Percentiles rank a stretch among this genome's conserved stretches.
Conservation (phyloP, 768 basidiomycete genomes). For the Tulasnella sp. region DNA sequence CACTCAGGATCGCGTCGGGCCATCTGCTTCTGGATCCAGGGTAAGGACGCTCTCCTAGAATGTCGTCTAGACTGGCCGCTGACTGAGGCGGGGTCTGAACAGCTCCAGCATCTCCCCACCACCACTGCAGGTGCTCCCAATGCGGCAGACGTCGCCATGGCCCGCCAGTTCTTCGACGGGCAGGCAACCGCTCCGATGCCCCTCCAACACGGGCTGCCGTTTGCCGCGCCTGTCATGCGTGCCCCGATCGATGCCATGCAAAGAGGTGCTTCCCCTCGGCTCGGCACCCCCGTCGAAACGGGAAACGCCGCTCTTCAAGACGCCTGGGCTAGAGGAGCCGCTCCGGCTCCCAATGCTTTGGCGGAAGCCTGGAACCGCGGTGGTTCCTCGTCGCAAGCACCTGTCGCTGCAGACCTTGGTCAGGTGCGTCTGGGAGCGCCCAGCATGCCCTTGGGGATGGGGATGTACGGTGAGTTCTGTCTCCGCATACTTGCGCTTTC, state of each 20-base stretch:
- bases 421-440: not conserved
- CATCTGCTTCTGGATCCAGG: constrained; percentile 30
- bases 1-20: constrained; percentile 51
- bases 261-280: not conserved
- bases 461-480: constrained; percentile 30
- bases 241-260: not conserved
- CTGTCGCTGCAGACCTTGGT: not conserved
- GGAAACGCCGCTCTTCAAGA: constrained; percentile 11
- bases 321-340: not conserved
- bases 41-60: not conserved
- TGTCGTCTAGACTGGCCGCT: not conserved
- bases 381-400: not conserved
- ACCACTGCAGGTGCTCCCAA: constrained; percentile 49
- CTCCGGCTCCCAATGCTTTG: constrained; percentile 10
- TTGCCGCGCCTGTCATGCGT: not conserved
- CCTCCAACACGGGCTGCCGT: constrained; percentile 30
- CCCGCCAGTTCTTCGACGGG: constrained; percentile 66
- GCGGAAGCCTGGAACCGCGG: constrained; percentile 9
- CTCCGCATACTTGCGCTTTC: constrained; percentile 30
- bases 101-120: constrained; percentile 76
- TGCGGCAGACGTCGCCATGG: constrained; percentile 67
- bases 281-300: not conserved
- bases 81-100: not conserved
- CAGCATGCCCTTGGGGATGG: constrained; percentile 36
- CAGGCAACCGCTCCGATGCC: constrained; percentile 38